These are phyloP conservation scores for Cryptosporidium ubiquitum DNA, from an alignment of 169 alveolate species.

Conservation along the genomic window DNA sequence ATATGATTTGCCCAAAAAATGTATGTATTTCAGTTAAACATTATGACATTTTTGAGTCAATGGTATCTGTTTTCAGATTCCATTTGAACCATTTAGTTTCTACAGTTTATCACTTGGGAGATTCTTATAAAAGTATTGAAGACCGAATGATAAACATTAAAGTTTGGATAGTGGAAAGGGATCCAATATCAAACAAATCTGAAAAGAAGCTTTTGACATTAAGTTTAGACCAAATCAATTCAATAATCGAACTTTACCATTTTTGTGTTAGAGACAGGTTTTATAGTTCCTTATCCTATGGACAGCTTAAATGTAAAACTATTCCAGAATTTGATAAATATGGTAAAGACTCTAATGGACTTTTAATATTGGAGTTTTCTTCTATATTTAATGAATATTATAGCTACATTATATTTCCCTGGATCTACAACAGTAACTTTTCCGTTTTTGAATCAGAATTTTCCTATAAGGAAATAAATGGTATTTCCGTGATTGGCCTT, in stretches of 20 bases:
- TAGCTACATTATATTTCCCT: conserved; percentile 17
- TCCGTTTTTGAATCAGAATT: conserved; percentile 14
- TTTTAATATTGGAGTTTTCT: conserved; percentile 6
- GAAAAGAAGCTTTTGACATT: neutral
- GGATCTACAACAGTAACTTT: conserved; percentile 41
- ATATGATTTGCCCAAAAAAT: conserved; percentile 5
- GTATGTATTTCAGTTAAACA: neutral
- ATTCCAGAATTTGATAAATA: conserved; percentile 24
- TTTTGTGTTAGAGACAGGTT: conserved; percentile 40
- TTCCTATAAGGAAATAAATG: conserved; percentile 9
- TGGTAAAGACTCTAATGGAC: conserved; percentile 27
- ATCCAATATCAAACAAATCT: neutral
- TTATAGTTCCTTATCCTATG: neutral
- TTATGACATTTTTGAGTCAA: conserved; percentile 45
- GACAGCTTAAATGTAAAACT: conserved; percentile 9
- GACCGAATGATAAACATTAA: neutral
- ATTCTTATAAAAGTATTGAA: neutral
- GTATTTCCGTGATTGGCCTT: conserved; percentile 33
- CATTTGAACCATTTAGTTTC: conserved; percentile 12
- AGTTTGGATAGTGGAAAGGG: conserved; percentile 18
- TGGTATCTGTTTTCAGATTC: conserved; percentile 34
- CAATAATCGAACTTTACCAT: conserved; percentile 9
- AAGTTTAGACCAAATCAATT: neutral
- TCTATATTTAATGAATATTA: neutral
- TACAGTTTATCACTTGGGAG: neutral